Evolutionary conservation across 129 eudicot genomes (phyloP), one percentile per base, ranked within the genome.

Genomic region (Chrysanthemum seticuspe): DNA sequence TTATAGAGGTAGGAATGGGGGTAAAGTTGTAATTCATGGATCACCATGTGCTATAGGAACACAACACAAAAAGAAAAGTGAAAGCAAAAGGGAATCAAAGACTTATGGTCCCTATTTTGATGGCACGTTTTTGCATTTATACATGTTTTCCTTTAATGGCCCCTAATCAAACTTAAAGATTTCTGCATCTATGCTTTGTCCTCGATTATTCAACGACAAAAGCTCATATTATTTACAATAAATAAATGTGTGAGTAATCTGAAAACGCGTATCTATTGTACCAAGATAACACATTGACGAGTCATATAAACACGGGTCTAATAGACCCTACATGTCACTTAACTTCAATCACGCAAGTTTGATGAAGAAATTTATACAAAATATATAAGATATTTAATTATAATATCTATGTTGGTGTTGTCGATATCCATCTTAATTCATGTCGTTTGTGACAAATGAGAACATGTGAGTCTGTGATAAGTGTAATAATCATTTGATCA

Each of bases 71-170:
- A 73, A 21, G 76, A n/a, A 60, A 72, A 73, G 71, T 18, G 29
- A 71, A 71, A 71, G 74, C 80, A 47, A 57, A 74, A 67, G 27
- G 74, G 80, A 76, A 67, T 76, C 74, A 67, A 67, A 76, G 80
- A 67, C 80, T 76, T 56, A 67, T 76, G 80, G 80, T 76, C 74
- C 76, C 76, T 78, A 70, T 60, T 78, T 71, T 78, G 76, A 62
- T 63, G 71, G 76, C 82, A 78, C 82, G 82, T 78, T 78, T 78
- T 78, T 78, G 73, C 82, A 78, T 71, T 71, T 78, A 78, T 78
- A 78, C 77, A 71, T 78, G 82, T 78, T 78, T 78, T 78, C 65
- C 66, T 54, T 76, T 25, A 45, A 67, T 57, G 61, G 68, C 5
- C 68, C 29, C 68, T 29, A 61, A 60, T 58, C 18, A 45, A 2